phyloP scores from a whole-genome alignment of 2,329 filamentous ascomycete species.

The Verticillium nonalfalfae region DNA sequence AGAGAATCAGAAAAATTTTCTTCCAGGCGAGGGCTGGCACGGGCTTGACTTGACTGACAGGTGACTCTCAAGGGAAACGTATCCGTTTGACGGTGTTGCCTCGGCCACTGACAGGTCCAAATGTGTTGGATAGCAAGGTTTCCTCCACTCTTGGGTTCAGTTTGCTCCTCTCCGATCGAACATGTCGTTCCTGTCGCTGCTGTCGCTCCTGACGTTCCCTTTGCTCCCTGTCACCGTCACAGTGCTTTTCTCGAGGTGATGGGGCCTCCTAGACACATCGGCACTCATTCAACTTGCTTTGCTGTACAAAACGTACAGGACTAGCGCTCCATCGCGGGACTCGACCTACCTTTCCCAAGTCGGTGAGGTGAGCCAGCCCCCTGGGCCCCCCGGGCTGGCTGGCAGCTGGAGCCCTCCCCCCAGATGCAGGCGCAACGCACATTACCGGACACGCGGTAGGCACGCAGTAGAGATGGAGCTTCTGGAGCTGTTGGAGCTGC shows the following conservation, averaged over 20 bases:
- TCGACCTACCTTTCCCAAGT: not conserved
- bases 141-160: not conserved
- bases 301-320: not conserved
- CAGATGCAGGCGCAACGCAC: not conserved
- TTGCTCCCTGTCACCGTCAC: not conserved
- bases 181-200: not conserved
- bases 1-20: constrained; percentile 2
- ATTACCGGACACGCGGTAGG: not conserved
- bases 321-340: not conserved
- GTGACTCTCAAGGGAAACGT: not conserved
- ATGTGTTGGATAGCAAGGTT: not conserved
- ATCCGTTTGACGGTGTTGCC: not conserved
- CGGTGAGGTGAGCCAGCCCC: not conserved
- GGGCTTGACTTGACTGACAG: not conserved
- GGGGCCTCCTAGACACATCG: not conserved
- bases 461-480: not conserved
- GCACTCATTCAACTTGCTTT: not conserved
- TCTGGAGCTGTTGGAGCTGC: not conserved
- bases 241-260: not conserved
- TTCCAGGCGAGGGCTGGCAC: not conserved
- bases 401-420: not conserved
- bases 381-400: not conserved
- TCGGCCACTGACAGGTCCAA: not conserved
- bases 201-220: not conserved
- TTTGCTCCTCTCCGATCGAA: not conserved